Evolutionary conservation across 2,329 filamentous ascomycete species (phyloP).

Genomic region (Colletotrichum lupini): DNA sequence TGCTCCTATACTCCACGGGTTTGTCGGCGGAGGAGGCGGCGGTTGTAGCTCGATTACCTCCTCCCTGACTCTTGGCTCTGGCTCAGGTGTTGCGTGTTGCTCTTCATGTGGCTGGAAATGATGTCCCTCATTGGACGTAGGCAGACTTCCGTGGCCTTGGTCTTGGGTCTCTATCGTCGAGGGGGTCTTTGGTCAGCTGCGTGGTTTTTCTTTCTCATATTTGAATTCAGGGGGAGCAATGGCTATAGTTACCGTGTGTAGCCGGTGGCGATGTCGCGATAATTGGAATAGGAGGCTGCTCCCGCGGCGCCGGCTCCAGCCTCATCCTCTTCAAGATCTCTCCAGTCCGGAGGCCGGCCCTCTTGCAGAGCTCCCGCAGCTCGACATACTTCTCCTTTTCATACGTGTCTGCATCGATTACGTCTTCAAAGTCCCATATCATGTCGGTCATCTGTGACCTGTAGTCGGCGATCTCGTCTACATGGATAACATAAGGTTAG

Average conservation of each 20-base stretch:
- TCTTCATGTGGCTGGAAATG: neutral
- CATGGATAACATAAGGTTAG: neutral
- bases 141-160: neutral
- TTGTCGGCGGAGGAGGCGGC: constrained; percentile 18
- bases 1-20: constrained; percentile 32
- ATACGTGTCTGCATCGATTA: constrained; percentile 59
- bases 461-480: constrained; percentile 62
- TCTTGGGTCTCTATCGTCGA: neutral
- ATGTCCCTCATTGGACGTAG: neutral
- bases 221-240: neutral
- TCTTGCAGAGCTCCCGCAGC: constrained; percentile 59
- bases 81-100: neutral
- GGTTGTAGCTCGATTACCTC: constrained; percentile 34
- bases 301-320: constrained; percentile 48
- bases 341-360: constrained; percentile 59
- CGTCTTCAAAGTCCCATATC: constrained; percentile 69
- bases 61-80: constrained; percentile 37
- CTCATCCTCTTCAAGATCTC: constrained; percentile 66
- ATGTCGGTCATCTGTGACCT: constrained; percentile 60
- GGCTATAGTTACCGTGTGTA: neutral
- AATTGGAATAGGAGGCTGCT: neutral
- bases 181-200: neutral
- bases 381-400: constrained; percentile 61
- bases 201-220: neutral
- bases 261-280: constrained; percentile 10